Conservation (phyloP, 306 rosid genomes). For the Trifolium fragiferum region DNA sequence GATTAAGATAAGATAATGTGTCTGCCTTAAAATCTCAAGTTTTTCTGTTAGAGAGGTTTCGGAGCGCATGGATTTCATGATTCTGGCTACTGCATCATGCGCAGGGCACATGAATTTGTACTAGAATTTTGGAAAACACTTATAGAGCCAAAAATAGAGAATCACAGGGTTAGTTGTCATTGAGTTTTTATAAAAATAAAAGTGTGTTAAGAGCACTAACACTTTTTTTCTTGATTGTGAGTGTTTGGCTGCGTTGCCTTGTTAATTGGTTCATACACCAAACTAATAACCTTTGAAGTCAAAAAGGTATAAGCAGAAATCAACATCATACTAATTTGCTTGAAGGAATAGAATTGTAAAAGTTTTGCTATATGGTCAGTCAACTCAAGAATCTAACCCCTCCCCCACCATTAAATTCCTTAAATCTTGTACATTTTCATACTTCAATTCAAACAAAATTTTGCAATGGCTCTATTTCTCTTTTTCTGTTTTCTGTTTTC, state of each 20-base stretch:
- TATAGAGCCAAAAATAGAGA: too few relatives aligned
- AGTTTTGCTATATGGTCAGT: neutral
- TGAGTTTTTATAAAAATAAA: too few relatives aligned
- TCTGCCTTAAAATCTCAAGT: too few relatives aligned
- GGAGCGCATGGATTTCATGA: too few relatives aligned
- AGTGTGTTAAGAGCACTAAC: neutral
- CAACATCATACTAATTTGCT: neutral
- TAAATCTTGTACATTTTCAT: neutral
- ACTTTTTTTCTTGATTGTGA: neutral
- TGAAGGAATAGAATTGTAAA: neutral
- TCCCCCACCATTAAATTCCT: neutral
- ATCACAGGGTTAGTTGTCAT: too few relatives aligned
- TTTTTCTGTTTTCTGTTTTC: neutral
- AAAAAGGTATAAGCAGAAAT: too few relatives aligned
- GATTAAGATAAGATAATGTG: too few relatives aligned
- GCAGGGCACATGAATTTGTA: too few relatives aligned
- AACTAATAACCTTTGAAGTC: neutral
- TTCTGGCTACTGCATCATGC: too few relatives aligned
- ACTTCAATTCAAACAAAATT: neutral
- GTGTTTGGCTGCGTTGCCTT: neutral
- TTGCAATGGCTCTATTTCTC: constrained; percentile 2
- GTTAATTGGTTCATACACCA: neutral
- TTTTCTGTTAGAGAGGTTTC: too few relatives aligned
- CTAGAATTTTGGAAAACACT: too few relatives aligned
- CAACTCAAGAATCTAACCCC: neutral